A percentile compares a stretch with the other conserved stretches of the same genome.
Evolutionary conservation across 129 eudicot genomes (phyloP).

Genomic region (Scalesia atractyloides): DNA sequence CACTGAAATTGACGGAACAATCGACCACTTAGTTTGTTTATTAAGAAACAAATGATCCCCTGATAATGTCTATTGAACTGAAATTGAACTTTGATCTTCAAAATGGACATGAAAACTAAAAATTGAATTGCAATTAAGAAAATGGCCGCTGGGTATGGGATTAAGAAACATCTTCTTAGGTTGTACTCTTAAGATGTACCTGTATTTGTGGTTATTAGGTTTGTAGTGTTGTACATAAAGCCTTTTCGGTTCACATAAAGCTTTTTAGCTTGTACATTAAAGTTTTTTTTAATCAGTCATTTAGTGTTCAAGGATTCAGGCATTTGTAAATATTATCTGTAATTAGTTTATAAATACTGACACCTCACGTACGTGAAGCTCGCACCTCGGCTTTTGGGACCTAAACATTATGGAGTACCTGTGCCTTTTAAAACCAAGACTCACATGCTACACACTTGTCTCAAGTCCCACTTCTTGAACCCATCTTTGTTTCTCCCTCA

Average conservation of each 20-base stretch:
- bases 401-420: too few species aligned
- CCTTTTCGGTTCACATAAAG: neutral
- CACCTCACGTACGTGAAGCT: too few species aligned
- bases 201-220: neutral
- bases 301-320: neutral
- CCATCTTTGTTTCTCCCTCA: conserved; percentile 13
- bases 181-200: neutral
- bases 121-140: neutral
- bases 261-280: neutral
- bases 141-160: neutral
- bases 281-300: too few species aligned
- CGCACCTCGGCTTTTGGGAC: too few species aligned
- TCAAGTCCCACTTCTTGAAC: neutral
- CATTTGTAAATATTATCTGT: too few species aligned
- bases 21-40: too few species aligned
- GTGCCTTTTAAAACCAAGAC: too few species aligned
- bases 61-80: neutral
- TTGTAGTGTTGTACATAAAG: neutral
- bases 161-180: neutral
- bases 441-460: neutral
- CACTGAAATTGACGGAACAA: neutral
- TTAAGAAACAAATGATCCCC: too few species aligned
- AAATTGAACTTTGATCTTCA: neutral
- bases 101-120: neutral
- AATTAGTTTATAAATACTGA: too few species aligned